Evolutionary conservation across 306 rosid species (phyloP).

Genomic region (Mimosa bimucronata): DNA sequence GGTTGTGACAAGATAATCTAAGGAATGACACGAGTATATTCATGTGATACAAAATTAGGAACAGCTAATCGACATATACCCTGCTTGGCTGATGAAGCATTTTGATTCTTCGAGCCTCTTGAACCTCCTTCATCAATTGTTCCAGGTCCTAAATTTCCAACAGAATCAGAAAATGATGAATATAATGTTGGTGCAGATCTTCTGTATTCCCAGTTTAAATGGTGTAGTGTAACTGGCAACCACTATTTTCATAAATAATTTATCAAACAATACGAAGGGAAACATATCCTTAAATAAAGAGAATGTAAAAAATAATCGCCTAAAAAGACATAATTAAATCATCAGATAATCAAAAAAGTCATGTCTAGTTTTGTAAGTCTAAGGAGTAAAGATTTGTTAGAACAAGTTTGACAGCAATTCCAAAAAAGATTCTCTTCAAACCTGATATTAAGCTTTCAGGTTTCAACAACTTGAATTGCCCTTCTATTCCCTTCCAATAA

Average conservation of each 20-base stretch:
- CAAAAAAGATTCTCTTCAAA: neutral
- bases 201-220: neutral
- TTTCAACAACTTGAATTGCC: neutral
- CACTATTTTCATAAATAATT: neutral
- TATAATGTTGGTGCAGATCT: neutral
- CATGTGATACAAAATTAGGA: neutral
- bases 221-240: neutral
- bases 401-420: neutral
- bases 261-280: neutral
- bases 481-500: neutral
- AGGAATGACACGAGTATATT: neutral
- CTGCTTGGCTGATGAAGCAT: conserved; percentile 99
- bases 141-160: conserved; percentile 73
- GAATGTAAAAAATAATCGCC: neutral
- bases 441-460: neutral
- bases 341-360: neutral
- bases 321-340: neutral
- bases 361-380: neutral
- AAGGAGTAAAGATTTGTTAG: neutral
- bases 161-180: conserved; percentile 29
- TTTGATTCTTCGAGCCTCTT: conserved; percentile 97
- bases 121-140: conserved; percentile 97
- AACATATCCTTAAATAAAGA: neutral
- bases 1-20: conserved; percentile 13
- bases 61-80: conserved; percentile 48